Conservation (phyloP, 805 yeast species). For the Suhomyces emberorum region DNA sequence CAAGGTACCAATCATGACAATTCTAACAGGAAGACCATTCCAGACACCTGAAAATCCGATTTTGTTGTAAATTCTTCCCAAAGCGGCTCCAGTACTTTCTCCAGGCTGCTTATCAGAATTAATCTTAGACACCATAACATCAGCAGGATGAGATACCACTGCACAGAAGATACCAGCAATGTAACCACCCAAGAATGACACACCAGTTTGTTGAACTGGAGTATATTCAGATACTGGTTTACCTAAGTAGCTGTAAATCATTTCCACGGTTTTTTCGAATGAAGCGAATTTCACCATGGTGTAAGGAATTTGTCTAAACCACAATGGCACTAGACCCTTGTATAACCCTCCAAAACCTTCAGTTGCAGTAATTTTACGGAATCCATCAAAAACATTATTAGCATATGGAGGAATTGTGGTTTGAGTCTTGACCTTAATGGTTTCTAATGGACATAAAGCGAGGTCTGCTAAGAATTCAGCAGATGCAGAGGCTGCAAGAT, state of each 20-base stretch:
- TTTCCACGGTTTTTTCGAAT: conserved; percentile 85
- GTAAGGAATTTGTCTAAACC: conserved; percentile 98
- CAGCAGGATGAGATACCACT: conserved; percentile 96
- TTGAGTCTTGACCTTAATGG: conserved; percentile 91
- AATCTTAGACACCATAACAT: conserved; percentile 93
- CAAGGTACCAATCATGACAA: conserved; percentile 94
- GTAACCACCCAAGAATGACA: conserved; percentile 93
- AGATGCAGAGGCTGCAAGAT: conserved; percentile 80
- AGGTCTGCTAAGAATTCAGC: conserved; percentile 95
- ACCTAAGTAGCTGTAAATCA: conserved; percentile 71
- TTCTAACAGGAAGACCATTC: conserved; percentile 94
- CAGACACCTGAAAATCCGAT: conserved; percentile 91
- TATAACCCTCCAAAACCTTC: conserved; percentile 78
- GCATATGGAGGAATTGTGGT: conserved; percentile 89
- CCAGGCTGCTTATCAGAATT: conserved; percentile 65
- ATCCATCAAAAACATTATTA: conserved; percentile 58
- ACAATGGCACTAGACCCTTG: conserved; percentile 86
- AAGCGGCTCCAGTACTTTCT: conserved; percentile 66
- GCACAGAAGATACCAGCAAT: conserved; percentile 98
- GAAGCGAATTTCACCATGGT: conserved; percentile 97
- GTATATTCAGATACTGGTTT: conserved; percentile 70
- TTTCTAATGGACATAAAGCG: conserved; percentile 89
- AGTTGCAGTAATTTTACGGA: conserved; percentile 57
- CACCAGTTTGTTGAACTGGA: conserved; percentile 81
- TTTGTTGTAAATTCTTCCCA: conserved; percentile 67